Evolutionary conservation across 1,284 basidiomycete species (phyloP), one percentile per base, ranked within the genome.

Genomic region (Tylopilus orsonianus): DNA sequence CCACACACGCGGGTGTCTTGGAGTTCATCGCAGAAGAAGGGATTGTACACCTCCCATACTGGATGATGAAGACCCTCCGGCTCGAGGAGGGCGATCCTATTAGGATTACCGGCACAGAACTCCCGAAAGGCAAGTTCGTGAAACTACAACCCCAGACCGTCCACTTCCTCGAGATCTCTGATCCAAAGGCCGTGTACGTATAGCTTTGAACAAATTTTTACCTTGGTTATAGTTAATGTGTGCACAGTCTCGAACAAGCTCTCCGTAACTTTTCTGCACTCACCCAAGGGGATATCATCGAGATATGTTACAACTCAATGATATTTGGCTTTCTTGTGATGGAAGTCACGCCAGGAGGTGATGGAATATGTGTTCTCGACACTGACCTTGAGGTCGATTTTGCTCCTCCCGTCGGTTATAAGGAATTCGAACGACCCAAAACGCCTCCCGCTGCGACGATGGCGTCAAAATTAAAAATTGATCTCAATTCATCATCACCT

Each of bases 11-110:
- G 1, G 97, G 97, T 77, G 97, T 99, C 14, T 81, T 99, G 37
- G 97, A 99, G 67, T 99, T 99, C 71, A 98, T 98, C 56, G 96
- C 97, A 1, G 90, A 97, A 49, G 95, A 98, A 67, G 97, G 97
- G 13, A 80, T 90, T 18, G 95, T 97, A 3, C 90, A 99, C 72
- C 75, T 99, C 12, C 97, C 97, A 0, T 90, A 93, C 55, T 99
- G 97, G 97, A 97, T 99, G 93, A 99, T 99, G 97, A 92, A 90
- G 70, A 92, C 92, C 8, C 75, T 99, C 8, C 81, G 89, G 22
- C 73, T 99, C 23, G 87, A 87, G 43, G 97, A 99, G 68, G 97
- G 97, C 12, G 96, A 99, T 71, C 86, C 93, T 5, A 90, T 99
- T 53, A 85, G 94, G 30, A 85, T 99, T 36, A 94, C 88, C 2